These are phyloP conservation scores for Escovopsis sp. DNA, from an alignment of 2,329 filamentous ascomycete species.

Conservation along the genomic window DNA sequence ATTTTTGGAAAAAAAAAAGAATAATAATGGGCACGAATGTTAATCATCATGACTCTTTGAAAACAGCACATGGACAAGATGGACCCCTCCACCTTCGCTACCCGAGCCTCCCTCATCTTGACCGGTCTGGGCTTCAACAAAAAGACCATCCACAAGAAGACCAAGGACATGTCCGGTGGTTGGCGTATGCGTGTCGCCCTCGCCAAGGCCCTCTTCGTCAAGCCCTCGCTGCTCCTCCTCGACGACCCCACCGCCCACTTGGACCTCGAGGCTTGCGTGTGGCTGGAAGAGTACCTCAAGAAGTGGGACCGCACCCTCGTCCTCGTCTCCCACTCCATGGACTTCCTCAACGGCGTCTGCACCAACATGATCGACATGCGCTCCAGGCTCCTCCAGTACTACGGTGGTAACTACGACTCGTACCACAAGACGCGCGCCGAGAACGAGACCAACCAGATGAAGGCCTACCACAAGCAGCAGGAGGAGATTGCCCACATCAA, in stretches of 20 bases:
- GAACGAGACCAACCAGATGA: slow-evolving; percentile 96
- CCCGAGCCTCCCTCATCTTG: slow-evolving; percentile 87
- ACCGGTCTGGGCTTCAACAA: slow-evolving; percentile 99
- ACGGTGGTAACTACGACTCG: slow-evolving; percentile 99
- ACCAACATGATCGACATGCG: slow-evolving; percentile 99
- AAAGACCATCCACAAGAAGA: slow-evolving; percentile 94
- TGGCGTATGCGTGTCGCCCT: slow-evolving; percentile 99
- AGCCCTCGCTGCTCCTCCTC: slow-evolving; percentile 86
- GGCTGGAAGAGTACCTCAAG: slow-evolving; percentile 98
- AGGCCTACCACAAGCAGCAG: slow-evolving; percentile 97
- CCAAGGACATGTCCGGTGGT: slow-evolving; percentile 99
- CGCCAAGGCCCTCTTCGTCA: slow-evolving; percentile 95
- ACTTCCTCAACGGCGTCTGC: slow-evolving; percentile 99
- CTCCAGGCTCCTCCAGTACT: slow-evolving; percentile 77
- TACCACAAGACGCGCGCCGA: slow-evolving; percentile 89
- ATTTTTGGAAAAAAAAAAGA: slow-evolving; percentile 2
- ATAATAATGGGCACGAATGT: no score
- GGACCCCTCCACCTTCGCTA: slow-evolving; percentile 95
- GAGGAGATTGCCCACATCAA: slow-evolving; percentile 99
- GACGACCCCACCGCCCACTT: slow-evolving; percentile 98
- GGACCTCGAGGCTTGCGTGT: slow-evolving; percentile 98
- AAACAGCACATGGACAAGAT: slow-evolving; percentile 92
- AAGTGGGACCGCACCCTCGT: slow-evolving; percentile 98
- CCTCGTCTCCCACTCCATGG: slow-evolving; percentile 93
- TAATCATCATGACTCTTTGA: no score